A percentile compares a stretch with the other conserved stretches of the same genome.
phyloP scores from a whole-genome alignment of 2,329 filamentous ascomycete species.

The Thelonectria olida region DNA sequence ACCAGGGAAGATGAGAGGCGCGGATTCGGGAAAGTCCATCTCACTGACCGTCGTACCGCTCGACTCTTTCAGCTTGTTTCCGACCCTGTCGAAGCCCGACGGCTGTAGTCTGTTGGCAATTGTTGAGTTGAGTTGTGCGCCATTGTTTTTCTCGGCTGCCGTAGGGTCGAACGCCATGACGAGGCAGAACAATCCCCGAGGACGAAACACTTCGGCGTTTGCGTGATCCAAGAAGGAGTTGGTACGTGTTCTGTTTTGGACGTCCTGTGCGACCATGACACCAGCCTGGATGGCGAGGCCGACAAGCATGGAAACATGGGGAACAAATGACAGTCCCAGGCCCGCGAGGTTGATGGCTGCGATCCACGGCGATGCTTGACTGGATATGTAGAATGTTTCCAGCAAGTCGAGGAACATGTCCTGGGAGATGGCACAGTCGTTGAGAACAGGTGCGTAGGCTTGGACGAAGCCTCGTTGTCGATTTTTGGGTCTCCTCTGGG shows the following conservation, averaged over 20 bases:
- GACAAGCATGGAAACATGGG: conserved; percentile 25
- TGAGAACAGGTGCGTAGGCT: conserved; percentile 24
- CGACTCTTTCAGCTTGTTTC: neutral
- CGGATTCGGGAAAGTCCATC: conserved; percentile 13
- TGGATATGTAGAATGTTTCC: conserved; percentile 17
- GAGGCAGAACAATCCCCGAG: conserved; percentile 26
- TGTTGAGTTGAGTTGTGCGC: neutral
- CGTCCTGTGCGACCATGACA: conserved; percentile 13
- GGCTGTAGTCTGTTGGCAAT: conserved; percentile 10
- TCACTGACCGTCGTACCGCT: conserved; percentile 10
- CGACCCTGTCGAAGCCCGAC: neutral
- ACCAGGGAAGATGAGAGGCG: conserved; percentile 11
- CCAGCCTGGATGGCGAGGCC: conserved; percentile 22
- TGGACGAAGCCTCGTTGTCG: conserved; percentile 23
- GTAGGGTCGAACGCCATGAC: conserved; percentile 25
- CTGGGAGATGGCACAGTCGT: conserved; percentile 19
- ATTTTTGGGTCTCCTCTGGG: conserved; percentile 26
- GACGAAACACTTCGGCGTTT: conserved; percentile 24
- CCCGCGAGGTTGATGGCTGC: conserved; percentile 23
- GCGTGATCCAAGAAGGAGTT: conserved; percentile 29
- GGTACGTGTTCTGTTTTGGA: conserved; percentile 16
- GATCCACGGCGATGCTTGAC: conserved; percentile 27
- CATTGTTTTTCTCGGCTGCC: neutral
- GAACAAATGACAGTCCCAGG: conserved; percentile 8
- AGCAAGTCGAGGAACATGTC: conserved; percentile 30